Percentiles rank a stretch among this genome's conserved stretches.
Evolutionary conservation across 306 rosid species (phyloP).

Genomic region (Echinosophora koreensis): DNA sequence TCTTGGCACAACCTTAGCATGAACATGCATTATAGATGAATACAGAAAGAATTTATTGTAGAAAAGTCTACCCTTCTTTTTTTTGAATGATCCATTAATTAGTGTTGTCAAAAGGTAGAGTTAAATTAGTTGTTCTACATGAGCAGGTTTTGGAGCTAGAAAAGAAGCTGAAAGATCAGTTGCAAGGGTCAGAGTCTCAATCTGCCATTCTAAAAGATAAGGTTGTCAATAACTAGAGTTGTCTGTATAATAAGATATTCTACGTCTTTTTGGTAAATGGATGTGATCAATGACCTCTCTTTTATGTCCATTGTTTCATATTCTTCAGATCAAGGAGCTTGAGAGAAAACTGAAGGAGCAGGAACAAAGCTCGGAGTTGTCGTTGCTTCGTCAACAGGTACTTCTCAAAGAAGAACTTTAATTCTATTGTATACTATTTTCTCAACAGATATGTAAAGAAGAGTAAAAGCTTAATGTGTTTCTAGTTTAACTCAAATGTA

Average conservation of each 20-base stretch:
- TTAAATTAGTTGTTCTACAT: not conserved
- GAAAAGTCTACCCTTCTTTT: conserved; percentile 1
- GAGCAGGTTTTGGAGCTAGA: conserved; percentile 81
- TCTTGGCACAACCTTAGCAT: not conserved
- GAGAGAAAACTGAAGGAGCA: conserved; percentile 78
- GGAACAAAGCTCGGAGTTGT: conserved; percentile 56
- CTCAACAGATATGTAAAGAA: not conserved
- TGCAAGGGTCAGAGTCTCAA: conserved; percentile 67
- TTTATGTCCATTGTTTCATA: conserved; percentile 27
- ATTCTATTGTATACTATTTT: conserved; percentile 22
- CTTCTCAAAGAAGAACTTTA: not conserved
- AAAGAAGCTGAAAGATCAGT: conserved; percentile 67
- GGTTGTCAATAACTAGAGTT: conserved; percentile 54
- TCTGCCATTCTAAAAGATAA: conserved; percentile 68
- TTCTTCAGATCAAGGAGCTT: conserved; percentile 69
- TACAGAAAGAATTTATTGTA: not conserved
- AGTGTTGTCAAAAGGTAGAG: too few relatives aligned
- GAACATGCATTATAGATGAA: conserved; percentile 16
- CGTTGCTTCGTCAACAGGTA: conserved; percentile 74
- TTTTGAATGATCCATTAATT: not conserved
- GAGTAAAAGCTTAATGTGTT: not conserved
- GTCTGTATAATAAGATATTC: not conserved
- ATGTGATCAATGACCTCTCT: conserved; percentile 22
- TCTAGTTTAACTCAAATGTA: conserved; percentile 1
- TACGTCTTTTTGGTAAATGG: conserved; percentile 10